Evolutionary conservation across 2,329 filamentous ascomycete species (phyloP), one percentile per base, ranked within the genome.

Genomic region (Trichoderma lentiforme): DNA sequence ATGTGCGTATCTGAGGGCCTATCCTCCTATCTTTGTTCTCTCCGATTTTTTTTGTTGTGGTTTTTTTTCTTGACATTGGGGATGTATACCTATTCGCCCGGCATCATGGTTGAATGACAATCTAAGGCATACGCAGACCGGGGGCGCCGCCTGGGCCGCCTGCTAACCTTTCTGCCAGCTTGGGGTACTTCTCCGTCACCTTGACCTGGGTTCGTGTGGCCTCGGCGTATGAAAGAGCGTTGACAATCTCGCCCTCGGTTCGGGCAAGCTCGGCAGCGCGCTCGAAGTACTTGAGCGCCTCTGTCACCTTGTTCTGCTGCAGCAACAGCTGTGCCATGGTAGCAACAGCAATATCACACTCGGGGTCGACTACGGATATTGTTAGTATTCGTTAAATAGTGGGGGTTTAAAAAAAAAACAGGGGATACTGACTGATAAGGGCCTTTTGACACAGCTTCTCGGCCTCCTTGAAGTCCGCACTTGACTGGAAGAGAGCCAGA

Each of bases 401-500:
- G 21, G 3, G 34, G 2, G n/a, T 9, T 21, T 5, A 34, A 14
- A 28, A 3, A 21, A 21, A 21, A 61, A 32, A 14, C 11, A 14
- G 65, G 32, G 32, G 61, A 11, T 62, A 87, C 93, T 86, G 88
- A 97, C 94, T 97, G 79, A 98, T 97, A 65, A 99, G 87, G 34
- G 96, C 96, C 87, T 97, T 98, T 83, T 98, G 91, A 87, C 96
- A 99, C 67, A 99, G 88, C 83, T 96, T 93, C 86, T 99, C 95
- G 2, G 96, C 95, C 83, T 97, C 95, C 73, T 89, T 86, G 80
- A 97, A 98, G 83, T 98, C 95, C 79, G 97, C 92, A 87, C 97
- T 98, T 92, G 95, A 98, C 82, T 99, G 96, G 89, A 98, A 98
- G 61, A 98, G 87, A 14, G 95, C 94, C 32, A 99, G 88, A 6